Evolutionary conservation across 1,139 yeast genomes (phyloP), one percentile per base, ranked within the genome.

Genomic region (Candida sp.): DNA sequence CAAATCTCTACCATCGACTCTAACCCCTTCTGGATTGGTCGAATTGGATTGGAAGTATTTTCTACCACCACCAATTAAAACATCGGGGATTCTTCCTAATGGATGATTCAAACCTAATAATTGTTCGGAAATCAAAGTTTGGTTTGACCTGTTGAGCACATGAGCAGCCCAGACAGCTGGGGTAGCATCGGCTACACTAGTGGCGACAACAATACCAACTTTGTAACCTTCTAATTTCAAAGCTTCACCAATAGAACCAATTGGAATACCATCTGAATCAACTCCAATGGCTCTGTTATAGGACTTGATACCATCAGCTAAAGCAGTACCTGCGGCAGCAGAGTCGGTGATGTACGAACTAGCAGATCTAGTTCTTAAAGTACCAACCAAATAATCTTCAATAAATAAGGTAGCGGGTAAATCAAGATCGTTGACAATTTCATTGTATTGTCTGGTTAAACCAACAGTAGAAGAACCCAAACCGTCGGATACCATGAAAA

Each of bases 251-350:
- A 89, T 66, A 2, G 96, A 87, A 7, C 95, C 96, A 60, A 95
- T 84, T 5, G 96, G 93, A 29, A 60, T 56, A 41, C 73, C 68
- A 23, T 71, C 66, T 1, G 86, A 79, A 46, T 73, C 75, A 22
- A 89, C 95, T 8, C 87, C 93, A 57, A 88, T 84, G 12, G 93
- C 96, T 9, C 90, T 91, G 59, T 89, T 89, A 63, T 86, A 87
- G 8, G 89, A 68, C 66, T 89, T 88, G 52, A 81, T 54, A 3
- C 81, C 91, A 61, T 96, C 86, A 1, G 93, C 73, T 57, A 87
- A 88, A 0, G 95, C 96, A 5, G 96, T 88, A 22, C 96, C 97
- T 12, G 96, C 97, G 4, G 97, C 97, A 5, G 97, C 96, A 19
- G 93, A 84, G 60, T 89, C 97, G 0, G 97, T 89, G 46, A 89